A percentile compares a stretch with the other conserved stretches of the same genome.
These are phyloP conservation scores for Pseudocercospora fuligena DNA, from an alignment of 2,329 filamentous ascomycete species.

Conservation along the genomic window DNA sequence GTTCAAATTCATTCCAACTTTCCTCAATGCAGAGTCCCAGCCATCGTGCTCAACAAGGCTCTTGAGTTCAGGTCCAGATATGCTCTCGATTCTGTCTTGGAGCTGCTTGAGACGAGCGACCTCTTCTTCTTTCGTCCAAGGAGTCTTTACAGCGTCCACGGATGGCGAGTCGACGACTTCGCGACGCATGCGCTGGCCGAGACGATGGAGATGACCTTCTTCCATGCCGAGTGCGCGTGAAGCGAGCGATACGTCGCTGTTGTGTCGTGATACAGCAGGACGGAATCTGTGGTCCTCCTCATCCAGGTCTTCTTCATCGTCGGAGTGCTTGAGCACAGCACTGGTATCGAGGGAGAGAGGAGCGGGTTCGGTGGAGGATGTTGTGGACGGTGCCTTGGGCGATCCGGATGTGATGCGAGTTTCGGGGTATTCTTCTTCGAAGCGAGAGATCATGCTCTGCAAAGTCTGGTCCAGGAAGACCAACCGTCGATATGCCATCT, in stretches of 20 bases:
- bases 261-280: constrained; percentile 58
- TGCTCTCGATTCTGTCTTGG: constrained; percentile 53
- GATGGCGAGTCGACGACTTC: constrained; percentile 61
- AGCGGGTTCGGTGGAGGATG: constrained; percentile 28
- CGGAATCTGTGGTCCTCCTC: constrained; percentile 44
- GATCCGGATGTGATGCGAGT: constrained; percentile 61
- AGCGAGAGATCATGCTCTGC: constrained; percentile 88
- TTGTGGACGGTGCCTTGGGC: constrained; percentile 21
- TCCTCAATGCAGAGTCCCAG: constrained; percentile 65
- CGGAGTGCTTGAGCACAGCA: constrained; percentile 34
- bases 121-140: constrained; percentile 38
- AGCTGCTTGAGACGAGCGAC: constrained; percentile 45
- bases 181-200: constrained; percentile 69
- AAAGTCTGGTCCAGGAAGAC: constrained; percentile 88
- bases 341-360: constrained; percentile 23
- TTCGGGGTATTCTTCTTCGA: constrained; percentile 95
- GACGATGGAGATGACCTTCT: constrained; percentile 71
- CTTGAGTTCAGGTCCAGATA: constrained; percentile 65
- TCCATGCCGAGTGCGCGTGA: constrained; percentile 68
- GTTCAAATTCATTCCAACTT: constrained; percentile 67
- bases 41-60: constrained; percentile 64
- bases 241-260: constrained; percentile 70
- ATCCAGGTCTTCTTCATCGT: constrained; percentile 38
- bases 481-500: constrained; percentile 78
- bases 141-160: constrained; percentile 18